A percentile compares a stretch with the other conserved stretches of the same genome.
Conservation (phyloP, 1,139 yeast species). For the Williopsis jadinii region DNA sequence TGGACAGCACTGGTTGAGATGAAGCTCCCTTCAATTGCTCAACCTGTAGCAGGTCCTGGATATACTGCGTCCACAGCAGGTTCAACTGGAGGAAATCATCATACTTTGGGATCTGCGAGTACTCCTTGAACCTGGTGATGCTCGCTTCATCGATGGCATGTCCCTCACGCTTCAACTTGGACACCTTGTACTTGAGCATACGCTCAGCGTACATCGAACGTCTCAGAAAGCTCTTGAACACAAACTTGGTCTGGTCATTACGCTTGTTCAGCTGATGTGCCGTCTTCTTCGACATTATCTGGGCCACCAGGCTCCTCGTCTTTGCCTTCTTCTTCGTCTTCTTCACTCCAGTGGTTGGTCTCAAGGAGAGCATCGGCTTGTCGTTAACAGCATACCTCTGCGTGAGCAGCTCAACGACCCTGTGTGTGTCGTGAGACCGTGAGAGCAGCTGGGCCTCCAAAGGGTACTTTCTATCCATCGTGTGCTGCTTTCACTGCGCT, state of each 20-base stretch:
- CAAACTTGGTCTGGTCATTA: slow-evolving; percentile 30
- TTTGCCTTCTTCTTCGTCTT: slow-evolving; percentile 1
- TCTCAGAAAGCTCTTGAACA: slow-evolving; percentile 39
- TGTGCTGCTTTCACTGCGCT: neutral
- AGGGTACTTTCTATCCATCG: slow-evolving; percentile 21
- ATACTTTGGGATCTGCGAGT: slow-evolving; percentile 40
- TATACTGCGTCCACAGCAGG: slow-evolving; percentile 57
- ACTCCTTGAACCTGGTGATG: slow-evolving; percentile 27
- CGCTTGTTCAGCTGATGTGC: slow-evolving; percentile 5
- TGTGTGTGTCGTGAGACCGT: slow-evolving; percentile 37
- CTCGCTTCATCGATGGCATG: slow-evolving; percentile 15
- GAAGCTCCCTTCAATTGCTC: slow-evolving; percentile 4
- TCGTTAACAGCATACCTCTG: slow-evolving; percentile 43
- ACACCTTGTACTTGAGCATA: slow-evolving; percentile 26
- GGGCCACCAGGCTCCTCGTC: slow-evolving; percentile 6
- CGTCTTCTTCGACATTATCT: slow-evolving; percentile 6
- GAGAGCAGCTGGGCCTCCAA: slow-evolving; percentile 34
- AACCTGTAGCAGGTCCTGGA: slow-evolving; percentile 40
- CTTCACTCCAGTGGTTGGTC: slow-evolving; percentile 33
- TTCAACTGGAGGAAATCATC: slow-evolving; percentile 48
- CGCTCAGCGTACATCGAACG: slow-evolving; percentile 30
- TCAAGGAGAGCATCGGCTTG: slow-evolving; percentile 47
- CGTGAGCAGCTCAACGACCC: slow-evolving; percentile 43
- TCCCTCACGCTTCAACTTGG: slow-evolving; percentile 11
- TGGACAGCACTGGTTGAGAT: slow-evolving; percentile 37